Evolutionary conservation across 306 rosid genomes (phyloP).

Genomic region (Cicer cuneatum): DNA sequence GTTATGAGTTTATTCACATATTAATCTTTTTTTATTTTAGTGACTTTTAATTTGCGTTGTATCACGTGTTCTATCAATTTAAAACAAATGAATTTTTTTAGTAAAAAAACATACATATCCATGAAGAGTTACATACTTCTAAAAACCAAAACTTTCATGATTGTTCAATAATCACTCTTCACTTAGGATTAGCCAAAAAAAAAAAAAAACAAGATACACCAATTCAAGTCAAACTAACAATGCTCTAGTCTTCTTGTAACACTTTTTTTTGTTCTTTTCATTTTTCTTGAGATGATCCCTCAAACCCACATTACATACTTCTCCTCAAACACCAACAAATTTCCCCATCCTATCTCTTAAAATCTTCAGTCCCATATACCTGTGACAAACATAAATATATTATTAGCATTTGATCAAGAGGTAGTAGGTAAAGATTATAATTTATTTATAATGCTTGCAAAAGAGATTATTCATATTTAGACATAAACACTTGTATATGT

Average conservation of each 20-base stretch:
- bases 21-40: too few species aligned
- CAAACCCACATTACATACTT: constrained; percentile 29
- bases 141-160: constrained; percentile 40
- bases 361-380: constrained; percentile 95
- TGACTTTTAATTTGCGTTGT: too few species aligned
- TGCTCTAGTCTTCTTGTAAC: constrained; percentile 35
- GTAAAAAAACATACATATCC: not conserved
- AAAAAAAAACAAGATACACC: constrained; percentile 35
- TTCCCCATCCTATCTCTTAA: constrained; percentile 69
- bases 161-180: constrained; percentile 42
- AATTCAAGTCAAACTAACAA: constrained; percentile 41
- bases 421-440: not conserved
- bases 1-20: too few species aligned
- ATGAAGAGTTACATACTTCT: constrained; percentile 11
- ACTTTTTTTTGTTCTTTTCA: not conserved
- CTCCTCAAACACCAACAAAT: constrained; percentile 60
- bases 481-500: not conserved
- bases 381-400: constrained; percentile 48
- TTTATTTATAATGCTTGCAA: not conserved
- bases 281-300: constrained; percentile 28
- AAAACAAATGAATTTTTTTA: too few species aligned
- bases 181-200: constrained; percentile 44
- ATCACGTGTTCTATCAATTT: too few species aligned
- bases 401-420: not conserved
- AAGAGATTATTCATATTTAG: not conserved